Percentiles rank a stretch among this genome's conserved stretches.
These are phyloP conservation scores for Deinandra increscens DNA, from an alignment of 129 eudicot species.

Conservation along the genomic window DNA sequence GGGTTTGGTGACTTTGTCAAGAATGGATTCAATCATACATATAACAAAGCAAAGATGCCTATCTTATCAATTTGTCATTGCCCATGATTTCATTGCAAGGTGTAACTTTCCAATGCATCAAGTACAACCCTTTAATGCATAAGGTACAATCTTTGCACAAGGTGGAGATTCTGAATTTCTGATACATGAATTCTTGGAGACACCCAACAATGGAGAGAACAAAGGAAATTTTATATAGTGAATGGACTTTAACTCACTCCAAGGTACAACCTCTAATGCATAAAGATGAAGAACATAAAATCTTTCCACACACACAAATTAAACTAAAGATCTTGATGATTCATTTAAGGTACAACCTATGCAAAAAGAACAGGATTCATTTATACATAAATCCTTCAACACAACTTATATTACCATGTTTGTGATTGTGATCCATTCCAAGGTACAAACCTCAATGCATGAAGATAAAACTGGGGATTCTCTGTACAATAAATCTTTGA, in stretches of 20 bases:
- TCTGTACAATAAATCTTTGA: conserved; percentile 28
- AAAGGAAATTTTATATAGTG: background rate
- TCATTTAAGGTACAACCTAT: conserved; percentile 8
- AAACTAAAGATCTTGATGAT: conserved; percentile 31
- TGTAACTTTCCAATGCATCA: conserved; percentile 11
- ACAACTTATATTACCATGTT: conserved; percentile 8
- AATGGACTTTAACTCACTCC: no score
- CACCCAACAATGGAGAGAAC: conserved; percentile 13
- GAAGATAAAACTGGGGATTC: conserved; percentile 20
- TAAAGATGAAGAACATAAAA: conserved; percentile 26
- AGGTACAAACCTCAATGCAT: conserved; percentile 29
- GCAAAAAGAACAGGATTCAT: background rate
- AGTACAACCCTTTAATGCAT: conserved; percentile 13
- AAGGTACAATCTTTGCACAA: background rate
- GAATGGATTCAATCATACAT: background rate
- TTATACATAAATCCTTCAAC: background rate
- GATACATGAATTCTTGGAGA: conserved; percentile 14
- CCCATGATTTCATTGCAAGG: conserved; percentile 9
- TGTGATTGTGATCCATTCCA: conserved; percentile 27
- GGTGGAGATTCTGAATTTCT: conserved; percentile 16
- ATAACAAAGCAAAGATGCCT: conserved; percentile 17
- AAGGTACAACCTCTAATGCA: conserved; percentile 24
- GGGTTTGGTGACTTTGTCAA: conserved; percentile 1
- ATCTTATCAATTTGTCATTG: conserved; percentile 10
- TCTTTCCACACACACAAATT: conserved; percentile 22